Evolutionary conservation across 805 yeast species (phyloP).

Genomic region (Jamesozyma hellenica): DNA sequence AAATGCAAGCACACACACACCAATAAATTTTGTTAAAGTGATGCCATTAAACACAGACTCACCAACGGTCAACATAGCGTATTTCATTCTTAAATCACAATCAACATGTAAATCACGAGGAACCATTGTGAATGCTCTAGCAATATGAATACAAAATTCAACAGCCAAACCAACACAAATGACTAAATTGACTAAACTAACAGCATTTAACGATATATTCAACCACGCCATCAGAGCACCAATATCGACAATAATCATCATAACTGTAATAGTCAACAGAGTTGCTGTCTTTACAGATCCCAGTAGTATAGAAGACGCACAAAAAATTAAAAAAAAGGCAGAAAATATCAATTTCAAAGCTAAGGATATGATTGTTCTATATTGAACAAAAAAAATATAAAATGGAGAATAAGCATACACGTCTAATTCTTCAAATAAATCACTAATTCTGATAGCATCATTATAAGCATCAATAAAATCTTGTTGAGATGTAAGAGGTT

Average conservation of each 20-base stretch:
- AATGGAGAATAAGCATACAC: constrained; percentile 89
- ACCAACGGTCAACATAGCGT: constrained; percentile 71
- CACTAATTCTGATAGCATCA: constrained; percentile 56
- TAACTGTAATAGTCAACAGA: constrained; percentile 47
- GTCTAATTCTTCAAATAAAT: constrained; percentile 46
- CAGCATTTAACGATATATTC: constrained; percentile 75
- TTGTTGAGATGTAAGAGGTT: constrained; percentile 66
- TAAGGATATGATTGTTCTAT: constrained; percentile 50
- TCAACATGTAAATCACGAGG: constrained; percentile 29
- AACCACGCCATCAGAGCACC: constrained; percentile 73
- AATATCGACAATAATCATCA: constrained; percentile 57
- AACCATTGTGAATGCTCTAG: constrained; percentile 58
- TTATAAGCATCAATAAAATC: constrained; percentile 78
- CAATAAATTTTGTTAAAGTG: constrained; percentile 79
- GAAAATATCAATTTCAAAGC: constrained; percentile 44
- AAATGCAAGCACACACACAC: constrained; percentile 77
- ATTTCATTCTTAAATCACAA: constrained; percentile 31
- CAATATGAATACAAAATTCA: constrained; percentile 84
- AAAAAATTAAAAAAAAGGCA: constrained; percentile 45
- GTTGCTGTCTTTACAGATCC: constrained; percentile 59
- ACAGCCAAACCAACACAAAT: constrained; percentile 92
- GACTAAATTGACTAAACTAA: constrained; percentile 75
- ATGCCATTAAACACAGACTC: constrained; percentile 87
- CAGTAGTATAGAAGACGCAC: constrained; percentile 44
- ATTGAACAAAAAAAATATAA: constrained; percentile 87